Evolutionary conservation across 2,329 filamentous ascomycete genomes (phyloP).

Genomic region (Raffaelea ambrosiae): DNA sequence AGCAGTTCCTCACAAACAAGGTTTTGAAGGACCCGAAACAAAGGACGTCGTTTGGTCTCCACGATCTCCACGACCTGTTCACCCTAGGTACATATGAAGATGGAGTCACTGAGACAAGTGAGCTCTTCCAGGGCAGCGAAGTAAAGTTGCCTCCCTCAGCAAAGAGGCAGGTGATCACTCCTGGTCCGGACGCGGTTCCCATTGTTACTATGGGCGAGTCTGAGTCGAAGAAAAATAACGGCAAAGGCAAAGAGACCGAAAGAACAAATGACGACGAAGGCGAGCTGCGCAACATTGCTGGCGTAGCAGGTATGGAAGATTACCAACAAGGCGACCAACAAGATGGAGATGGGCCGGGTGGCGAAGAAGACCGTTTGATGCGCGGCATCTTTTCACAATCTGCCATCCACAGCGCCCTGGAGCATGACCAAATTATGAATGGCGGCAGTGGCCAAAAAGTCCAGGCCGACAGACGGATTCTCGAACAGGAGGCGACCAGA

Average conservation of each 20-base stretch:
- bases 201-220: slow-evolving; percentile 1
- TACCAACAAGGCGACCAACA: slow-evolving; percentile 31
- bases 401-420: slow-evolving; percentile 80
- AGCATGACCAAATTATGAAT: slow-evolving; percentile 86
- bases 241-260: neutral
- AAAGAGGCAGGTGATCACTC: slow-evolving; percentile 19
- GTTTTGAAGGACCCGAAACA: slow-evolving; percentile 92
- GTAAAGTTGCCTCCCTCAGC: slow-evolving; percentile 43
- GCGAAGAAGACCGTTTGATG: slow-evolving; percentile 69
- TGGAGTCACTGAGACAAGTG: slow-evolving; percentile 71
- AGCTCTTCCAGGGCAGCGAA: slow-evolving; percentile 81
- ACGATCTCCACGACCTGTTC: slow-evolving; percentile 88
- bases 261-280: slow-evolving; percentile 4
- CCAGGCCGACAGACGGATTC: slow-evolving; percentile 66
- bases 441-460: slow-evolving; percentile 62
- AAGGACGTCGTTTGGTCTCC: slow-evolving; percentile 80
- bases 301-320: slow-evolving; percentile 57
- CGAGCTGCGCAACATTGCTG: slow-evolving; percentile 31
- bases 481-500: slow-evolving; percentile 72
- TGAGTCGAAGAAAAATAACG: neutral
- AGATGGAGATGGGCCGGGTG: slow-evolving; percentile 24
- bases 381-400: slow-evolving; percentile 81
- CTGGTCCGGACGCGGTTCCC: slow-evolving; percentile 16
- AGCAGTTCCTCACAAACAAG: slow-evolving; percentile 95
- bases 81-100: slow-evolving; percentile 61